Conservation (phyloP, 2,329 filamentous ascomycete species). For the Cladosporium sp. region DNA sequence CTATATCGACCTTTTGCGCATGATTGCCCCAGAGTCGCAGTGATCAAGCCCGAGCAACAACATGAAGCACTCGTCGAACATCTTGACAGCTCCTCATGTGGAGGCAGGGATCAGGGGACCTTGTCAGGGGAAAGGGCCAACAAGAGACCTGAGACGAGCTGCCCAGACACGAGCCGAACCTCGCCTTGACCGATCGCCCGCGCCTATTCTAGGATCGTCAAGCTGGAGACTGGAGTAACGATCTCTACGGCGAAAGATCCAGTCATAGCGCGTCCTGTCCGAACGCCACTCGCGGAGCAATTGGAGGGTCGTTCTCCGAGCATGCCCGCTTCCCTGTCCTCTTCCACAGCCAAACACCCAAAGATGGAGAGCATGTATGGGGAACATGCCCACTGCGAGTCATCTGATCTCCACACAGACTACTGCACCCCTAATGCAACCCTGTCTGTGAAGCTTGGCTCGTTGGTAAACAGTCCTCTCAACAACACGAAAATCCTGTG, state of each 20-base stretch:
- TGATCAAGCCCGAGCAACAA: neutral
- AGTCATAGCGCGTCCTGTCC: neutral
- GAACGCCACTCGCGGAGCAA: neutral
- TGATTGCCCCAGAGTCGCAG: too few species aligned
- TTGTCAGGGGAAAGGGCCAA: slow-evolving; percentile 2
- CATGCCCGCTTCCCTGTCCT: neutral
- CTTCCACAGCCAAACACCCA: neutral
- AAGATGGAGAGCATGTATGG: neutral
- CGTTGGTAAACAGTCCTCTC: neutral
- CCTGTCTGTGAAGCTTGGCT: slow-evolving; percentile 3
- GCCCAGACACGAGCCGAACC: neutral
- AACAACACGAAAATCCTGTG: neutral
- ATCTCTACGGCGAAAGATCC: neutral
- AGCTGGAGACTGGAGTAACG: neutral
- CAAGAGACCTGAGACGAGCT: neutral
- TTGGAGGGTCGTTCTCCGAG: neutral
- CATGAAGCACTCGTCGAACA: slow-evolving; percentile 1
- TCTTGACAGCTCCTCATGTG: slow-evolving; percentile 3
- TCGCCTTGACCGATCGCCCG: neutral
- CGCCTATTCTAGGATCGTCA: neutral
- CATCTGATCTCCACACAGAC: neutral
- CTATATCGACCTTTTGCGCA: too few species aligned
- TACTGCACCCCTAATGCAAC: slow-evolving; percentile 5
- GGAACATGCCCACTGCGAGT: slow-evolving; percentile 11
- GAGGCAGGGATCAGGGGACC: slow-evolving; percentile 6